Conservation (phyloP, 805 yeast species). For the Wilhelminamyces savonicus region DNA sequence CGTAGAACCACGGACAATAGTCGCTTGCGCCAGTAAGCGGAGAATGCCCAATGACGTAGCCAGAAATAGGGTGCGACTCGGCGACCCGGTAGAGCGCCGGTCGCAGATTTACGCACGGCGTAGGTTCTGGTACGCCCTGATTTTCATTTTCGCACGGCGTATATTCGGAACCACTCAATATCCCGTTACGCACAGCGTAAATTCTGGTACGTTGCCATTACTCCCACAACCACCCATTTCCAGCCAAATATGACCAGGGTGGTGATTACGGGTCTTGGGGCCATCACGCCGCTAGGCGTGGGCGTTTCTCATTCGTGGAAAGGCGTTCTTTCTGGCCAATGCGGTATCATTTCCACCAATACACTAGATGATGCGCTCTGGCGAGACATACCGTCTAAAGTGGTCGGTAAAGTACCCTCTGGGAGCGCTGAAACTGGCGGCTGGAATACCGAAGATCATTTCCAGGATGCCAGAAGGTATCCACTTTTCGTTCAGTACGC, state of each 20-base stretch:
- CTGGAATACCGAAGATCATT: constrained; percentile 50
- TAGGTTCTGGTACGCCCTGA: no score
- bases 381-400: constrained; percentile 58
- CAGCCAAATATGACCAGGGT: constrained; percentile 59
- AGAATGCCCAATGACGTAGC: no score
- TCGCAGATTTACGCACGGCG: no score
- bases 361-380: constrained; percentile 35
- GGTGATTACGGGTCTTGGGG: constrained; percentile 88
- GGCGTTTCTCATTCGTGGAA: constrained; percentile 54
- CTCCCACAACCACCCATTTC: no score
- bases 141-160: no score
- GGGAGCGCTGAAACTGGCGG: constrained; percentile 38
- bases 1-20: no score
- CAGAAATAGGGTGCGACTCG: no score
- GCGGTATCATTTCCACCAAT: constrained; percentile 56
- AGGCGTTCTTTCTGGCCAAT: constrained; percentile 41
- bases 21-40: no score
- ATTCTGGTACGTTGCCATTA: no score
- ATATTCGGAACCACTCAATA: no score
- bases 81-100: no score
- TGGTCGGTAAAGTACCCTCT: constrained; percentile 68
- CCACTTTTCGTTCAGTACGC: constrained; percentile 78
- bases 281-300: constrained; percentile 80
- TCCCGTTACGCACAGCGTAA: no score
- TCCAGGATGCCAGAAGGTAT: constrained; percentile 51